Percentiles rank a stretch among this genome's conserved stretches.
phyloP scores from a whole-genome alignment of 2,329 filamentous ascomycete genomes.

The Neopestalotiopsis clavispora region DNA sequence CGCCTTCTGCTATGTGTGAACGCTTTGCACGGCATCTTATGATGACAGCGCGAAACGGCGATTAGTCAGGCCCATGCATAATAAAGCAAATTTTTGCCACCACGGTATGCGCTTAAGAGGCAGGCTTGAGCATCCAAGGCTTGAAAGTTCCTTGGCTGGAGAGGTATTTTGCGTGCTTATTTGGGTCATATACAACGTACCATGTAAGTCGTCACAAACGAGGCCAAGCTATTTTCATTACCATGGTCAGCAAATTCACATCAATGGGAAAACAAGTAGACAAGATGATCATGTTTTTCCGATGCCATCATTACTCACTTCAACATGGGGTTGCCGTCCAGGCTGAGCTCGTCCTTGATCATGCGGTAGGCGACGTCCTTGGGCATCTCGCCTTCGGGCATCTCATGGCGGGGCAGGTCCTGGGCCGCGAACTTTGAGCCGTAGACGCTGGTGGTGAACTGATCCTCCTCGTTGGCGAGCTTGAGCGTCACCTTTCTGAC shows the following conservation, averaged over 20 bases:
- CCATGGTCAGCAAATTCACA: constrained; percentile 17
- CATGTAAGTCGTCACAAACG: constrained; percentile 97
- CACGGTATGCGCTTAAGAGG: too few relatives aligned
- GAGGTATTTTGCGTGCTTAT: neutral
- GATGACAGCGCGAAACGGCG: neutral
- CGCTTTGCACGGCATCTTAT: neutral
- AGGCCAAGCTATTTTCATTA: constrained; percentile 68
- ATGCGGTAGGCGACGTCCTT: constrained; percentile 91
- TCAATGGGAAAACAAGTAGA: constrained; percentile 4
- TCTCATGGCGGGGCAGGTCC: constrained; percentile 82
- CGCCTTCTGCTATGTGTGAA: constrained; percentile 44
- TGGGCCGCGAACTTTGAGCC: constrained; percentile 82
- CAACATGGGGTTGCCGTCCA: constrained; percentile 90
- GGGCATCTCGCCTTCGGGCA: constrained; percentile 91
- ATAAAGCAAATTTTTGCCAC: neutral
- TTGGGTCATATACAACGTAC: constrained; percentile 45
- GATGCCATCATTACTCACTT: constrained; percentile 55
- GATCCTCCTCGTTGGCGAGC: constrained; percentile 56
- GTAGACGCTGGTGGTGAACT: constrained; percentile 82
- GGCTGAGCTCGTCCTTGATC: constrained; percentile 92
- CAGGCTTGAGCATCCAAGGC: too few relatives aligned
- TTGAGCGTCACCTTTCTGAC: constrained; percentile 51
- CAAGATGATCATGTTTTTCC: neutral
- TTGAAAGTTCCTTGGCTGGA: too few relatives aligned
- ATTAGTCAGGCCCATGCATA: neutral